Evolutionary conservation across 768 basidiomycete species (phyloP), one percentile per base, ranked within the genome.

Genomic region (Trametes elegans): DNA sequence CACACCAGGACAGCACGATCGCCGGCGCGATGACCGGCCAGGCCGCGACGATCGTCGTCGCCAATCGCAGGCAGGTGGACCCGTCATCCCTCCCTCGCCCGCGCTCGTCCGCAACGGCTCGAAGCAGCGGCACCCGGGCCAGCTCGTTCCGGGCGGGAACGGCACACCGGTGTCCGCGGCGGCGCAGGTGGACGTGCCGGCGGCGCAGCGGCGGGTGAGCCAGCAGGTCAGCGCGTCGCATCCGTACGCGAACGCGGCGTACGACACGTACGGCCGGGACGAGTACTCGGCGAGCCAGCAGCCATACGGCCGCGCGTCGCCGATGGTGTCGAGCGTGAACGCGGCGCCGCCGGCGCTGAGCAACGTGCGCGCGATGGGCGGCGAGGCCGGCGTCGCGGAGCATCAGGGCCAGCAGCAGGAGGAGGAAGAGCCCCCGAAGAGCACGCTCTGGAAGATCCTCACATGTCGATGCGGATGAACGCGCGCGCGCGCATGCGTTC

Each of bases 41-140:
- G 83, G 85, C 53, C 68, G 73, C 23, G 87, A 89, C 18, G 87
- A 90, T 41, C 79, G 84, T 66, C 77, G 88, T 68, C 80, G 88
- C 53, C 76, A 77, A 28, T 83, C 83, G 6, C 82, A 80, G 58
- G 76, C 65, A 32, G 83, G 76, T 53, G 78, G 77, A 60, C 76
- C 77, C 54, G 77, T 85, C 43, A 72, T 79, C 14, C 85, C 87
- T 27, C 86, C 88, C 21, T 88, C 90, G 14, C 88, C 90, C 53
- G 90, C 88, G 10, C 79, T 90, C 52, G 85, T 89, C 49, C 83
- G 88, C 35, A 79, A 84, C 64, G 85, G 85, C 38, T 89, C 87
- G 53, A 90, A 87, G 70, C 79, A 83, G 60, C 62, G 62, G 60
- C 82, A 83, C 67, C 87, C 84, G 34, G 76, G 75, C 48, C 78